Evolutionary conservation across 140 eudicot species (phyloP).

Genomic region (Senecio squalidus): DNA sequence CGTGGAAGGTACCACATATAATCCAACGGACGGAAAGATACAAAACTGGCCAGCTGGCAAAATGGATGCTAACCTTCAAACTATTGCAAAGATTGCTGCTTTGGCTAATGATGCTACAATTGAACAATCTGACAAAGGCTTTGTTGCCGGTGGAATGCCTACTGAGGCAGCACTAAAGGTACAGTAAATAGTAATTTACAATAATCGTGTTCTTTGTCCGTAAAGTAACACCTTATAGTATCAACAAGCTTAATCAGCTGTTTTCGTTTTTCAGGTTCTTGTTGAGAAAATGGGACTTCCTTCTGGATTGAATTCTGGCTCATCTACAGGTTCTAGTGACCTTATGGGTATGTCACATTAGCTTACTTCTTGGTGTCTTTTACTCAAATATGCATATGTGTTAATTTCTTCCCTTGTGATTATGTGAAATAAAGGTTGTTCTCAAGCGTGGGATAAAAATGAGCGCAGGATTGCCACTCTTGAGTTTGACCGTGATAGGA

Average conservation of each 20-base stretch:
- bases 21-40: constrained; percentile 83
- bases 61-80: constrained; percentile 82
- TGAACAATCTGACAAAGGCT: constrained; percentile 60
- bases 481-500: constrained; percentile 92
- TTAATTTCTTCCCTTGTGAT: constrained; percentile 5
- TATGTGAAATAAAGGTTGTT: constrained; percentile 37
- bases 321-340: constrained; percentile 33
- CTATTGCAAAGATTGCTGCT: constrained; percentile 84
- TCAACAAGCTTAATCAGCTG: neutral
- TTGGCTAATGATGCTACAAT: constrained; percentile 91
- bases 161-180: constrained; percentile 99
- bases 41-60: constrained; percentile 67
- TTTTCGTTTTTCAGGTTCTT: constrained; percentile 45
- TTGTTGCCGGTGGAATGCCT: constrained; percentile 85
- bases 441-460: constrained; percentile 41
- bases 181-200: neutral
- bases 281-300: constrained; percentile 96
- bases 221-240: too few relatives aligned
- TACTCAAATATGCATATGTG: neutral
- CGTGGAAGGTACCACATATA: constrained; percentile 87
- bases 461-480: constrained; percentile 78
- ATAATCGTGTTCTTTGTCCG: neutral
- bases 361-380: neutral
- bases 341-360: constrained; percentile 41
- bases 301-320: constrained; percentile 39